Percentiles rank a stretch among this genome's conserved stretches.
These are phyloP conservation scores for Alternaria conjuncta DNA, from an alignment of 2,329 filamentous ascomycete species.

Conservation along the genomic window DNA sequence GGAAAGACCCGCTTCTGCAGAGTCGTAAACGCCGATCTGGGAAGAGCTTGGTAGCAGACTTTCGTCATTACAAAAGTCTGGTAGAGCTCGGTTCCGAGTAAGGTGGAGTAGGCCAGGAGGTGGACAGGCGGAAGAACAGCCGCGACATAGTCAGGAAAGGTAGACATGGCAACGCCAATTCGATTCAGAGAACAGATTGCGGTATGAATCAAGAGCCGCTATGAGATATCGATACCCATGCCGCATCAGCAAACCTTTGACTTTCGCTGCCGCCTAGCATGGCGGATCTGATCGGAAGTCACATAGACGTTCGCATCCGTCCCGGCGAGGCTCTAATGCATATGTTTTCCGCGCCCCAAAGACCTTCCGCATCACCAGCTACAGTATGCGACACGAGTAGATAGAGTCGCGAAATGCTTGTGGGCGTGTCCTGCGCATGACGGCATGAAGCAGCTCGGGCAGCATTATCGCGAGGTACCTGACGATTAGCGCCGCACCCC, in stretches of 20 bases:
- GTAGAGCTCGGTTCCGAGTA: conserved; percentile 51
- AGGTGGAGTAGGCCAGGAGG: conserved; percentile 48
- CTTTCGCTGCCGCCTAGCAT: conserved; percentile 8
- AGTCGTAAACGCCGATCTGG: conserved; percentile 46
- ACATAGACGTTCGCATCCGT: neutral
- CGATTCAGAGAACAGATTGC: too few species aligned
- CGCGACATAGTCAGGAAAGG: neutral
- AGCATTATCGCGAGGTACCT: conserved; percentile 19
- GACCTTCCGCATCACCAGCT: neutral
- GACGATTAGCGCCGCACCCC: conserved; percentile 16
- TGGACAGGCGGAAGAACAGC: conserved; percentile 40
- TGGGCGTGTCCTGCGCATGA: neutral
- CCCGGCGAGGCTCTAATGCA: neutral
- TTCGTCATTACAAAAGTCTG: conserved; percentile 53
- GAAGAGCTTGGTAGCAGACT: conserved; percentile 45
- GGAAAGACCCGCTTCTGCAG: conserved; percentile 52
- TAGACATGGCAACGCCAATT: neutral
- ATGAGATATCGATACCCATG: too few species aligned
- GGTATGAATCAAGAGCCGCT: too few species aligned
- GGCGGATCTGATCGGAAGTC: neutral
- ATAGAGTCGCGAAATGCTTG: neutral
- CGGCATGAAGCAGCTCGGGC: conserved; percentile 9
- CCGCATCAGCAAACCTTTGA: neutral
- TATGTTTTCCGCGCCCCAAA: neutral
- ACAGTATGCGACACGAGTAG: neutral